Percentiles rank a stretch among this genome's conserved stretches.
phyloP scores from a whole-genome alignment of 257 asterid species.

The Solanum appendiculatum region DNA sequence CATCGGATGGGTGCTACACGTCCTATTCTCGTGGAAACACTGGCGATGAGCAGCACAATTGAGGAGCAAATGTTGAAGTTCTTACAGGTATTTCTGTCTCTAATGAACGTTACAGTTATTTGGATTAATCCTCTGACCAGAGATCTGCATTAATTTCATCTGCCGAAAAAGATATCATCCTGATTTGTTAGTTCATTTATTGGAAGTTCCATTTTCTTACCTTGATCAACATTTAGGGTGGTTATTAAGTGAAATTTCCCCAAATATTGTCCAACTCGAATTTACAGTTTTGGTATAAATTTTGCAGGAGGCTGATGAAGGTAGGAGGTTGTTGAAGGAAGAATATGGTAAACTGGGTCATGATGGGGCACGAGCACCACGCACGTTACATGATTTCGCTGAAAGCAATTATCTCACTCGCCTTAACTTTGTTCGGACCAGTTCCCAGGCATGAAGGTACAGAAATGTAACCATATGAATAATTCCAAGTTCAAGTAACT shows the following conservation, averaged over 20 bases:
- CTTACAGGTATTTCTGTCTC: slow-evolving; percentile 47
- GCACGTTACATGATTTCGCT: slow-evolving; percentile 87
- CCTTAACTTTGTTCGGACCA: slow-evolving; percentile 68
- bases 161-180: background rate
- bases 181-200: background rate
- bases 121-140: background rate
- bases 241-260: background rate
- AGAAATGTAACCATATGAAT: background rate
- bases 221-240: background rate
- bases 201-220: background rate
- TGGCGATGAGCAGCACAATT: slow-evolving; percentile 89
- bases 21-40: slow-evolving; percentile 82
- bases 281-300: background rate
- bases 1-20: slow-evolving; percentile 98
- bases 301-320: slow-evolving; percentile 65
- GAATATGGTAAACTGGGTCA: slow-evolving; percentile 40
- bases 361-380: slow-evolving; percentile 45
- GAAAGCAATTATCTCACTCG: slow-evolving; percentile 80
- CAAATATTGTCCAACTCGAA: background rate
- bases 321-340: slow-evolving; percentile 49
- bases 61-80: slow-evolving; percentile 94
- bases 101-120: background rate
- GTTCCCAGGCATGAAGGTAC: slow-evolving; percentile 1
- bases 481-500: background rate
- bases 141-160: background rate